Percentiles rank a stretch among this genome's conserved stretches.
phyloP scores from a whole-genome alignment of 2,329 filamentous ascomycete species.

The Ascochyta rabiei region DNA sequence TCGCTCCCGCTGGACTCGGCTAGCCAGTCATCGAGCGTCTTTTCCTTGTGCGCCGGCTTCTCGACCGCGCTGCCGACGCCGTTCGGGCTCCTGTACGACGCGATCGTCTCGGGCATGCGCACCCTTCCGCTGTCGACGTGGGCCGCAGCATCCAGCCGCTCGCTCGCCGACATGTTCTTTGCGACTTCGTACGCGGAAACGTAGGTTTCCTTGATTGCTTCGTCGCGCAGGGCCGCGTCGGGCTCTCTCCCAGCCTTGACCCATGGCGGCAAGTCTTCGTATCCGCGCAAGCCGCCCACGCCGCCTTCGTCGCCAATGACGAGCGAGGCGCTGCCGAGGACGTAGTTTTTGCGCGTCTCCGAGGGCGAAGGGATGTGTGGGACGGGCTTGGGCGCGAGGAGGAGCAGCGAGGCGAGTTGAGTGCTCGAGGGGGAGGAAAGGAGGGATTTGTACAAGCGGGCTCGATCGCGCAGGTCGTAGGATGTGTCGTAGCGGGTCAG shows the following conservation, averaged over 20 bases:
- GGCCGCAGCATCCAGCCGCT: conserved; percentile 67
- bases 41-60: conserved; percentile 59
- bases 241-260: conserved; percentile 81
- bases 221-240: conserved; percentile 72
- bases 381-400: conserved; percentile 92
- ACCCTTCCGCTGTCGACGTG: conserved; percentile 32
- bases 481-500: conserved; percentile 92
- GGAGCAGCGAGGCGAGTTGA: conserved; percentile 86
- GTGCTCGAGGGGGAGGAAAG: conserved; percentile 74
- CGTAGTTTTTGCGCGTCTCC: conserved; percentile 76
- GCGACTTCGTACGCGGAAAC: conserved; percentile 37
- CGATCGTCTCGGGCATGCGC: conserved; percentile 44
- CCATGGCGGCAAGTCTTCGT: conserved; percentile 85
- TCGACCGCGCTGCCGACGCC: conserved; percentile 6
- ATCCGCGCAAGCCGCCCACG: conserved; percentile 72
- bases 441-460: conserved; percentile 84
- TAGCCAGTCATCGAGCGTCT: conserved; percentile 92
- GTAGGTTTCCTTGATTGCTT: conserved; percentile 44
- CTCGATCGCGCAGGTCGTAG: conserved; percentile 91
- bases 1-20: conserved; percentile 63
- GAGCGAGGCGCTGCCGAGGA: conserved; percentile 83
- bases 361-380: conserved; percentile 90
- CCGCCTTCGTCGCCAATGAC: conserved; percentile 79
- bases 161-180: conserved; percentile 62
- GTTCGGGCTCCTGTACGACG: conserved; percentile 56